Conservation (phyloP, 106 monocot species). For the Dactylorhiza incarnata region DNA sequence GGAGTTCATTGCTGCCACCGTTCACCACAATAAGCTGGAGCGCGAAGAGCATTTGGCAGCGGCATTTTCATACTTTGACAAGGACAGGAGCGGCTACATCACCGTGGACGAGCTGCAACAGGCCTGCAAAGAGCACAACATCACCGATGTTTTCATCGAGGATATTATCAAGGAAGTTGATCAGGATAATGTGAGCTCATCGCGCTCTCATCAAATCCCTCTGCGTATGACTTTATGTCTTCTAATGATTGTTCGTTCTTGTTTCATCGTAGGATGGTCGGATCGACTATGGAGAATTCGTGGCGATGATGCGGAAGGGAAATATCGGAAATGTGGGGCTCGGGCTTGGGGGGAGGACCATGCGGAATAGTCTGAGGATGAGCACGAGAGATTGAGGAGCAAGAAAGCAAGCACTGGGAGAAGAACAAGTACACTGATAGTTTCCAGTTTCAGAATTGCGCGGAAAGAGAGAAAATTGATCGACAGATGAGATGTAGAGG, state of each 20-base stretch:
- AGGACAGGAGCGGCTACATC: constrained; percentile 21
- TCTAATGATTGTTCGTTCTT: background rate
- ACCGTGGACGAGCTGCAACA: constrained; percentile 25
- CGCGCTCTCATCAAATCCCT: background rate
- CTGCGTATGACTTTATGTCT: background rate
- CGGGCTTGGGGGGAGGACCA: constrained; percentile 14
- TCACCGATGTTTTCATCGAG: constrained; percentile 17
- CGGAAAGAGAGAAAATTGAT: background rate
- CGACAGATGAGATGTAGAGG: background rate
- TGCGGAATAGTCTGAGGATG: constrained; percentile 15
- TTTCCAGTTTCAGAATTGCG: background rate
- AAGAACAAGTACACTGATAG: background rate
- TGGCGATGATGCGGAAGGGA: constrained; percentile 24
- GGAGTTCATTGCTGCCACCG: constrained; percentile 19
- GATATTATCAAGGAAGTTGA: constrained; percentile 26
- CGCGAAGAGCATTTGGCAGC: constrained; percentile 23
- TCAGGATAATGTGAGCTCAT: constrained; percentile 23
- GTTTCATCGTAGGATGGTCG: constrained; percentile 10
- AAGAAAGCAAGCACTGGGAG: background rate
- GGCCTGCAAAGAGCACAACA: constrained; percentile 25
- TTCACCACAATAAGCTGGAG: constrained; percentile 25
- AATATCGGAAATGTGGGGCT: constrained; percentile 17
- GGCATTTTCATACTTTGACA: constrained; percentile 24
- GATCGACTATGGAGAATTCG: constrained; percentile 23
- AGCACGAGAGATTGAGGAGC: background rate